Evolutionary conservation across 2,329 filamentous ascomycete genomes (phyloP).

Genomic region (Stemphylium beticola): DNA sequence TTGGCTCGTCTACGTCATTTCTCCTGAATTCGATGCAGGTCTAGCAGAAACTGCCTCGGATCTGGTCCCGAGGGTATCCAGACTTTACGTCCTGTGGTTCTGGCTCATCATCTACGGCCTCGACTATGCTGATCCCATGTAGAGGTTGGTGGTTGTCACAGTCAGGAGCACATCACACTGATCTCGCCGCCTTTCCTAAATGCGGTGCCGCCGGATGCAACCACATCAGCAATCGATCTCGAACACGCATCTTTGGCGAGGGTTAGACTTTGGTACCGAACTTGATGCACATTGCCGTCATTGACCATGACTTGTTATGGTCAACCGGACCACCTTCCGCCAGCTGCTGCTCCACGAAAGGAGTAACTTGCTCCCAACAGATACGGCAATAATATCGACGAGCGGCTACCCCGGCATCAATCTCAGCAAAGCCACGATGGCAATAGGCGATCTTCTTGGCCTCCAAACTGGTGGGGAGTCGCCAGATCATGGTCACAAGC

Average conservation of each 20-base stretch:
- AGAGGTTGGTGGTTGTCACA: neutral
- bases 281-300: slow-evolving; percentile 4
- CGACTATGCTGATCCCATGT: neutral
- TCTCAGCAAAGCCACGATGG: neutral
- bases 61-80: neutral
- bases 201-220: neutral
- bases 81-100: slow-evolving; percentile 1
- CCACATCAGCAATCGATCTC: slow-evolving; percentile 1
- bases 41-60: neutral
- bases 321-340: slow-evolving; percentile 4
- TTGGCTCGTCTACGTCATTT: slow-evolving; percentile 6
- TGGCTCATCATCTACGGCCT: slow-evolving; percentile 3
- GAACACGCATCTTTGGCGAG: neutral
- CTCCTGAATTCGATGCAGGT: slow-evolving; percentile 2
- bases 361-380: neutral
- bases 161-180: neutral
- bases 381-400: neutral
- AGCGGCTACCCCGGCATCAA: neutral
- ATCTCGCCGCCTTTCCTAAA: neutral
- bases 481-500: slow-evolving; percentile 2
- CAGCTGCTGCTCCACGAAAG: slow-evolving; percentile 1
- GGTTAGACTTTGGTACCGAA: neutral
- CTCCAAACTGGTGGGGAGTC: slow-evolving; percentile 1
- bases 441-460: neutral
- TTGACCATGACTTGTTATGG: neutral